Percentiles rank a stretch among this genome's conserved stretches.
Conservation (phyloP, 352 stramenopile species). For the Phytophthora europaea region DNA sequence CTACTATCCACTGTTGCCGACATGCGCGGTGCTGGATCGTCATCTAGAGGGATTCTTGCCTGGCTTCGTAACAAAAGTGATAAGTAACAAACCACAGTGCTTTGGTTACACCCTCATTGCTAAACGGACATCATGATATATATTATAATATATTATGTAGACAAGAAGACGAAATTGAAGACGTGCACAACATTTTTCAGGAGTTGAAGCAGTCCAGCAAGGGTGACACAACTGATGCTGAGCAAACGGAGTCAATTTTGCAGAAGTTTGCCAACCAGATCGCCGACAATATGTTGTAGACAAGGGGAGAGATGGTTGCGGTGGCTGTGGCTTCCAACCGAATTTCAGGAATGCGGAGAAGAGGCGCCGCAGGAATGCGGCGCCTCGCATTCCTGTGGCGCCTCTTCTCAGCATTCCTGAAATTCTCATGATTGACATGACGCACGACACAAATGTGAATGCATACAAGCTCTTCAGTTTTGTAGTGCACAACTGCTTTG, state of each 20-base stretch:
- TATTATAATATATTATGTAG: not conserved
- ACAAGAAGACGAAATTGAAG: not conserved
- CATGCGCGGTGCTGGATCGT: not conserved
- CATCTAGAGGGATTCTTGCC: not conserved
- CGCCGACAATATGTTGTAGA: not conserved
- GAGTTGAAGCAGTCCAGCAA: not conserved
- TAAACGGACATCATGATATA: not conserved
- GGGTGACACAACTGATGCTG: not conserved
- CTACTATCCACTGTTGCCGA: not conserved
- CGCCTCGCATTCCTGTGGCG: no score
- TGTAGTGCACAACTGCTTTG: not conserved
- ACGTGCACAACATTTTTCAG: not conserved
- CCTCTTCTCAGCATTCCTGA: not conserved
- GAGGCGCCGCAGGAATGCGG: not conserved
- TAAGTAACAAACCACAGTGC: not conserved
- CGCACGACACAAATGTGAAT: not conserved
- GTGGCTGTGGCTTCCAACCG: not conserved
- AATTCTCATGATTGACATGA: not conserved
- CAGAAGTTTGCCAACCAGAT: not conserved
- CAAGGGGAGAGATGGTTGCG: not conserved
- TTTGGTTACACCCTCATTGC: not conserved
- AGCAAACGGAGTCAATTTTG: not conserved
- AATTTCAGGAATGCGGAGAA: no score
- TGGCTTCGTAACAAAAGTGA: not conserved
- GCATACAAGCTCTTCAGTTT: not conserved